These are phyloP conservation scores for Globisporangium nagaii DNA, from an alignment of 352 stramenopile genomes.

Conservation along the genomic window DNA sequence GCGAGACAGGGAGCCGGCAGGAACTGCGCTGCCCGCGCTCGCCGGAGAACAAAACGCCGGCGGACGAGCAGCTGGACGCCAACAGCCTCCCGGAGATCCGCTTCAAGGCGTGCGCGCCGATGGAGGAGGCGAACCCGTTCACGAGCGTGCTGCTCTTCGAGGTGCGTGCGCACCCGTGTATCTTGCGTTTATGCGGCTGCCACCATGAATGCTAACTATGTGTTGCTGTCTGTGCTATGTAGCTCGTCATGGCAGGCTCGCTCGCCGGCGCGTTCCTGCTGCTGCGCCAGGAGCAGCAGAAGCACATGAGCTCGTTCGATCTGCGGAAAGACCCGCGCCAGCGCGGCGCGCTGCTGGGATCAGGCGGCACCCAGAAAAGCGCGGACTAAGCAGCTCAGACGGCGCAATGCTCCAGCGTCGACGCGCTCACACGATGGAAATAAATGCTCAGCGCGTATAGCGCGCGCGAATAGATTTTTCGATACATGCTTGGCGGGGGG, in stretches of 20 bases:
- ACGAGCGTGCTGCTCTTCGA: slow-evolving; percentile 64
- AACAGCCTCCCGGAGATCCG: slow-evolving; percentile 27
- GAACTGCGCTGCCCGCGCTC: slow-evolving; percentile 49
- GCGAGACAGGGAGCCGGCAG: slow-evolving; percentile 61
- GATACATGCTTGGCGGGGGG: background rate
- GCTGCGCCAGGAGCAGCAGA: slow-evolving; percentile 56
- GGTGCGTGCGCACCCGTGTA: too few species aligned
- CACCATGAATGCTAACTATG: too few species aligned
- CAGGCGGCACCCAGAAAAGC: background rate
- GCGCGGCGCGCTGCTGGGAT: slow-evolving; percentile 31
- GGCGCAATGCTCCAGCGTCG: too few species aligned
- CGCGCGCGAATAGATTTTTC: too few species aligned
- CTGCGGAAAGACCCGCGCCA: slow-evolving; percentile 60
- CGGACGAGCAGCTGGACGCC: slow-evolving; percentile 6
- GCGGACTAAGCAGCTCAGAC: slow-evolving; percentile 10
- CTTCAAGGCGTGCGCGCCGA: slow-evolving; percentile 47
- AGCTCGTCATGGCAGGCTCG: slow-evolving; percentile 50
- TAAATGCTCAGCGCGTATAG: too few species aligned
- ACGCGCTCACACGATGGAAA: too few species aligned
- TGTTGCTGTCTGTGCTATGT: background rate
- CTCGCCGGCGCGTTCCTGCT: slow-evolving; percentile 40
- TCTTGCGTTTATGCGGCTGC: too few species aligned
- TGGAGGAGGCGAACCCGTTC: slow-evolving; percentile 30
- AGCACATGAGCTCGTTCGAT: slow-evolving; percentile 79
- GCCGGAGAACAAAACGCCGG: slow-evolving; percentile 13